These are phyloP conservation scores for Angomonas ambiguus DNA, from an alignment of 208 protist species.

Conservation along the genomic window DNA sequence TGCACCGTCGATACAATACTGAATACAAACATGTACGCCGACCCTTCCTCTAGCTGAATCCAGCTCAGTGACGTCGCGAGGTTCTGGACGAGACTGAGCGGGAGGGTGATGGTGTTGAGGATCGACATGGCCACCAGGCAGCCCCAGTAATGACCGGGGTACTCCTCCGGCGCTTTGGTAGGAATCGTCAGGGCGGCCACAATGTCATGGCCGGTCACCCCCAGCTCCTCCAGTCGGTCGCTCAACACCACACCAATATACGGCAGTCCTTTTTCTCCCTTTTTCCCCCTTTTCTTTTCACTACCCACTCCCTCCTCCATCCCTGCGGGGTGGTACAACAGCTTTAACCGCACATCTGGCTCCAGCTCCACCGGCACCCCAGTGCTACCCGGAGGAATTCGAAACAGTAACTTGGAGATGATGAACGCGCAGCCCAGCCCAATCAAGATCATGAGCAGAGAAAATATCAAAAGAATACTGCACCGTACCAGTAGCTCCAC, in stretches of 20 bases:
- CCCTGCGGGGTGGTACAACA: slow-evolving; percentile 27
- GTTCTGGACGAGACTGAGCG: slow-evolving; percentile 62
- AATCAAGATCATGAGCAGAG: slow-evolving; percentile 21
- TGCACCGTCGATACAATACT: slow-evolving; percentile 44
- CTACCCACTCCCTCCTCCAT: not conserved
- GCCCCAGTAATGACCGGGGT: slow-evolving; percentile 53
- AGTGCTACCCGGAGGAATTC: slow-evolving; percentile 16
- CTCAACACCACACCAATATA: slow-evolving; percentile 60
- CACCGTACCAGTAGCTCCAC: slow-evolving; percentile 35
- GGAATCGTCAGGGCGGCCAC: slow-evolving; percentile 46
- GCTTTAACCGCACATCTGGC: slow-evolving; percentile 34
- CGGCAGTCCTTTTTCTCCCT: slow-evolving; percentile 19
- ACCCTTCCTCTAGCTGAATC: slow-evolving; percentile 39
- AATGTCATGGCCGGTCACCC: slow-evolving; percentile 48
- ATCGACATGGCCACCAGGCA: slow-evolving; percentile 51
- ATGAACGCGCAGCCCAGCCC: slow-evolving; percentile 20
- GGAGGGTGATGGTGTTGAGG: slow-evolving; percentile 75
- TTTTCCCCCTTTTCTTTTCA: not conserved
- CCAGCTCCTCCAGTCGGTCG: slow-evolving; percentile 34
- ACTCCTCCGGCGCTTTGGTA: slow-evolving; percentile 43
- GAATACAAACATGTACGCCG: slow-evolving; percentile 79
- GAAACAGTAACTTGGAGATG: slow-evolving; percentile 22
- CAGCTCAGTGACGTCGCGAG: slow-evolving; percentile 51
- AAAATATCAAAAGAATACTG: slow-evolving; percentile 44
- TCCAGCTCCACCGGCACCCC: slow-evolving; percentile 54